Conservation (phyloP, 805 yeast species). For the Ogataea corticis region DNA sequence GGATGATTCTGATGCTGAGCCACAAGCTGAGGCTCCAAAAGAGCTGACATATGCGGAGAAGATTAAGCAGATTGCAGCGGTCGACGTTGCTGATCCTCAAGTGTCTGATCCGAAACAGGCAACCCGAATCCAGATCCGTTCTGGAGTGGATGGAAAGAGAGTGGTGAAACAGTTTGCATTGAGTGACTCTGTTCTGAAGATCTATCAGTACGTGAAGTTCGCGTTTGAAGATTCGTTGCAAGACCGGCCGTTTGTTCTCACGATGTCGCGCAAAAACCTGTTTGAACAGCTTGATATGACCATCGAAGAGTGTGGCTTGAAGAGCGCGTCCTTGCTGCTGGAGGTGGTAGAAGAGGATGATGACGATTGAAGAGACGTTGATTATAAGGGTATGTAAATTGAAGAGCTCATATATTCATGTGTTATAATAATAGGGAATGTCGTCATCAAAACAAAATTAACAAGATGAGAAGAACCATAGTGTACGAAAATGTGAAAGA, state of each 20-base stretch:
- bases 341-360: slow-evolving; percentile 46
- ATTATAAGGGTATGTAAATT: no score
- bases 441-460: slow-evolving; percentile 6
- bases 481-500: neutral
- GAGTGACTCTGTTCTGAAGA: slow-evolving; percentile 54
- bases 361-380: neutral
- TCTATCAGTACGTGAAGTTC: slow-evolving; percentile 70
- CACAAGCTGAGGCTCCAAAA: slow-evolving; percentile 12
- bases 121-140: slow-evolving; percentile 84
- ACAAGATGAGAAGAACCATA: slow-evolving; percentile 2
- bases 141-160: slow-evolving; percentile 78
- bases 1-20: slow-evolving; percentile 17
- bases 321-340: slow-evolving; percentile 76
- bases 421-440: slow-evolving; percentile 1
- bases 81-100: slow-evolving; percentile 63
- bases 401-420: slow-evolving; percentile 2
- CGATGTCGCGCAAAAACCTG: slow-evolving; percentile 60
- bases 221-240: slow-evolving; percentile 45
- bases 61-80: slow-evolving; percentile 19
- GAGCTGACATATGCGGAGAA: slow-evolving; percentile 21
- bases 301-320: slow-evolving; percentile 72
- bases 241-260: slow-evolving; percentile 53
- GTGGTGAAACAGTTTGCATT: slow-evolving; percentile 66
- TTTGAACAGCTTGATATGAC: slow-evolving; percentile 52
- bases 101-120: slow-evolving; percentile 46